Evolutionary conservation across 345 rosid genomes (phyloP).

Genomic region (Eucalyptus erythrocorys): DNA sequence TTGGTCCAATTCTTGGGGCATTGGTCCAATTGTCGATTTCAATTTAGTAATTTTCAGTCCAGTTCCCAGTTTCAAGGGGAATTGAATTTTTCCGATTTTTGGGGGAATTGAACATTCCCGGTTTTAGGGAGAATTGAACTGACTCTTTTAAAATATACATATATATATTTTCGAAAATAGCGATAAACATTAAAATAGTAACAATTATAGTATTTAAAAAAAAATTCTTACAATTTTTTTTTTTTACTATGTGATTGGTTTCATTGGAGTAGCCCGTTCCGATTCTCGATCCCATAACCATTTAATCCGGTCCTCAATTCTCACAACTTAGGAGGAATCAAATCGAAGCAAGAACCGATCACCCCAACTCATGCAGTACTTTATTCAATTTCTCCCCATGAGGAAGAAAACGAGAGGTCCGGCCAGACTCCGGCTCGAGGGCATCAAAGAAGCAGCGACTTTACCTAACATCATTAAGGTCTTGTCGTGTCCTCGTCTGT

Average conservation of each 20-base stretch:
- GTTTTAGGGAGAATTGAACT: accelerated
- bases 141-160: no score
- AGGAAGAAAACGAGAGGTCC: not conserved
- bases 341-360: accelerated
- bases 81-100: accelerated
- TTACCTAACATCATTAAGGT: not conserved
- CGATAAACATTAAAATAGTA: accelerated
- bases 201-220: accelerated
- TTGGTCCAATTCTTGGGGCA: accelerated
- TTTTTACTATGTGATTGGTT: accelerated
- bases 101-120: accelerated
- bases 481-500: not conserved
- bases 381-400: not conserved
- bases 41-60: accelerated
- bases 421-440: not conserved
- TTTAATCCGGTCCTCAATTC: accelerated
- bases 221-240: no score
- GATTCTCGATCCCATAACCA: accelerated
- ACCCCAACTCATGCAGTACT: accelerated
- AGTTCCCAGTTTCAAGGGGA: accelerated
- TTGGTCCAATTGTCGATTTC: accelerated
- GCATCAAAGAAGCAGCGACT: not conserved
- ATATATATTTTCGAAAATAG: no score
- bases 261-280: accelerated
- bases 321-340: accelerated